Conservation (phyloP, 257 asterid species). For the Solanum appendiculatum region DNA sequence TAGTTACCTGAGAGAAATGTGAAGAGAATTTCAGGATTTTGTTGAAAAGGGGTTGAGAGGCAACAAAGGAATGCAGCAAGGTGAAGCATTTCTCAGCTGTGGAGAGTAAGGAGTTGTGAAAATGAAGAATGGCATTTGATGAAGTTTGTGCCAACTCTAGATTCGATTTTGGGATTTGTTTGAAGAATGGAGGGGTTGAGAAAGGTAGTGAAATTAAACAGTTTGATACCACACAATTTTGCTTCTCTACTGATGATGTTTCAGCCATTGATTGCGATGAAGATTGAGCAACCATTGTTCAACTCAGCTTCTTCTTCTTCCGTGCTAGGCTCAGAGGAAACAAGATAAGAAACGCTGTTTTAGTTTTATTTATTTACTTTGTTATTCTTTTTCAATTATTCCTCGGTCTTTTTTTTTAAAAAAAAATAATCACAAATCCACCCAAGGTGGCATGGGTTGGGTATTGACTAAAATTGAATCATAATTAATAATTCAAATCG, state of each 20-base stretch:
- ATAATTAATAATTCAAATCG: not conserved
- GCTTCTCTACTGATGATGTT: constrained; percentile 7
- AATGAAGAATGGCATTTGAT: constrained; percentile 29
- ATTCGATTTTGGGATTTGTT: constrained; percentile 27
- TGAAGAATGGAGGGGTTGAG: constrained; percentile 29
- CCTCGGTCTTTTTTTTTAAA: not conserved
- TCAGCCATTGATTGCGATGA: constrained; percentile 7
- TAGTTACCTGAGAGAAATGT: constrained; percentile 38
- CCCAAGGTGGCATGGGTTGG: not conserved
- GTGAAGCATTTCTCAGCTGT: constrained; percentile 27
- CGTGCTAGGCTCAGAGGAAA: not conserved
- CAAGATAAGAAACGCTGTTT: constrained; percentile 17
- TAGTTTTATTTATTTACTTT: not conserved
- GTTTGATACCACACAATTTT: constrained; percentile 6
- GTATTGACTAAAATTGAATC: not conserved
- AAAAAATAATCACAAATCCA: not conserved
- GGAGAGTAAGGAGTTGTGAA: constrained; percentile 26
- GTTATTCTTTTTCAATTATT: not conserved
- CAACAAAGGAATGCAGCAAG: constrained; percentile 23
- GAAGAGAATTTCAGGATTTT: constrained; percentile 33
- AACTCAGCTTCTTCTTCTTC: not conserved
- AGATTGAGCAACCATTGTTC: constrained; percentile 5
- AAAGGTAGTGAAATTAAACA: constrained; percentile 28
- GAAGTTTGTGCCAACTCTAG: constrained; percentile 22
- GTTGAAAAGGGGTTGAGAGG: constrained; percentile 31